phyloP scores from a whole-genome alignment of 352 stramenopile genomes.

The Pythium dissimile region DNA sequence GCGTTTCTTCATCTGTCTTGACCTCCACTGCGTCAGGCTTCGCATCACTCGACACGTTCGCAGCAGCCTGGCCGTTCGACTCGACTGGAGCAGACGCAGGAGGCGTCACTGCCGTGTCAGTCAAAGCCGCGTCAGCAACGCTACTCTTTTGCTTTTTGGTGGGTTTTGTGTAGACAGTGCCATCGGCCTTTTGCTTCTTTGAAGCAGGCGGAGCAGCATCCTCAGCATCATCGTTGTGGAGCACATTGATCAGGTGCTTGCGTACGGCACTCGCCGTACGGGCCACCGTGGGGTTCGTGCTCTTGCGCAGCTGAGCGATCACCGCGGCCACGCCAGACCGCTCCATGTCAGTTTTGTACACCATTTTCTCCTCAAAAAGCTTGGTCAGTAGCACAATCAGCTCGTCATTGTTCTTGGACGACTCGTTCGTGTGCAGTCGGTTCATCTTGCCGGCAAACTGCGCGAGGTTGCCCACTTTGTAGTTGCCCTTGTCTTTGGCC shows the following conservation, averaged over 20 bases:
- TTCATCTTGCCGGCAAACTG: slow-evolving; percentile 62
- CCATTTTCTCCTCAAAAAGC: slow-evolving; percentile 66
- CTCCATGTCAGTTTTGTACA: slow-evolving; percentile 70
- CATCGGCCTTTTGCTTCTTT: slow-evolving; percentile 37
- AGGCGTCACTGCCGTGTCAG: slow-evolving; percentile 10
- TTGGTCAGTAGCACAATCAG: slow-evolving; percentile 67
- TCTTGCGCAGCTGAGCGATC: slow-evolving; percentile 68
- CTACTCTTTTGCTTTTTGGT: slow-evolving; percentile 44
- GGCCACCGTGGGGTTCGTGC: slow-evolving; percentile 57
- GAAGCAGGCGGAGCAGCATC: slow-evolving; percentile 12
- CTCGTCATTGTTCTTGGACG: slow-evolving; percentile 72
- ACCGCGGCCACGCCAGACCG: slow-evolving; percentile 63
- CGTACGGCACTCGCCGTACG: slow-evolving; percentile 70
- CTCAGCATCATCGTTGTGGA: slow-evolving; percentile 45
- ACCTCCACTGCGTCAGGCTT: background rate
- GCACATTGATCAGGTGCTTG: slow-evolving; percentile 72
- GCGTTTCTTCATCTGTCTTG: background rate
- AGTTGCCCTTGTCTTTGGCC: slow-evolving; percentile 57
- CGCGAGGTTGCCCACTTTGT: slow-evolving; percentile 59
- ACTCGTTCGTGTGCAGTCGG: slow-evolving; percentile 58
- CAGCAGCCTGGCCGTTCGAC: background rate
- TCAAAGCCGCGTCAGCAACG: slow-evolving; percentile 15
- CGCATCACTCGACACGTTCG: background rate
- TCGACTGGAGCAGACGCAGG: slow-evolving; percentile 4
- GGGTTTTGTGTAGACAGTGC: slow-evolving; percentile 17